These are phyloP conservation scores for Microdochium paspali DNA, from an alignment of 2,329 filamentous ascomycete genomes.

Conservation along the genomic window DNA sequence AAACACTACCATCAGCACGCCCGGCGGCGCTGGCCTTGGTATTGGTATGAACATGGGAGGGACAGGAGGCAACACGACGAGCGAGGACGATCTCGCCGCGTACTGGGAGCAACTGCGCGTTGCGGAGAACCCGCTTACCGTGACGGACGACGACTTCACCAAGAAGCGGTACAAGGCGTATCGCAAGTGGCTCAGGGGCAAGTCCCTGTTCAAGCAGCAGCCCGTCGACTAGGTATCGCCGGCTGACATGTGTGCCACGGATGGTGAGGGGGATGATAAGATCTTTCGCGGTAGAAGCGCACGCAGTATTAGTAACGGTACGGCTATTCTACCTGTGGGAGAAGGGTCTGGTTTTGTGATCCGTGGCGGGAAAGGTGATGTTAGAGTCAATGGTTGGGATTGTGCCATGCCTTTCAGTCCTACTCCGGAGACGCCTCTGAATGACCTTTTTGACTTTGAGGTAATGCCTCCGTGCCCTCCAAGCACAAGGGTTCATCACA, in stretches of 20 bases:
- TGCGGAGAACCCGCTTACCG: constrained; percentile 75
- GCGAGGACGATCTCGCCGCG: constrained; percentile 57
- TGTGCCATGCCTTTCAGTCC: no score
- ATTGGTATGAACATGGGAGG: background rate
- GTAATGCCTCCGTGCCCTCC: no score
- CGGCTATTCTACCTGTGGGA: no score
- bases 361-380: no score
- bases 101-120: constrained; percentile 72
- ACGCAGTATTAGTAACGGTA: no score
- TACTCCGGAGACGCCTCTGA: no score
- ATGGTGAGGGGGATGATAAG: constrained; percentile 6
- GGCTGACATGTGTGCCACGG: constrained; percentile 11
- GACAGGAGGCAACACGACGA: background rate
- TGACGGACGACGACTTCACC: constrained; percentile 72
- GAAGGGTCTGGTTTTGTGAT: no score
- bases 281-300: no score
- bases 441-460: no score
- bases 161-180: constrained; percentile 98
- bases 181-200: constrained; percentile 85
- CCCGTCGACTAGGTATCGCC: constrained; percentile 41
- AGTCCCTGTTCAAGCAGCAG: constrained; percentile 92
- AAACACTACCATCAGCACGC: constrained; percentile 22
- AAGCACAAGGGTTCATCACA: no score
- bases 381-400: no score
- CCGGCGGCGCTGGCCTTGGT: constrained; percentile 8